Evolutionary conservation across 2,329 filamentous ascomycete species (phyloP), one percentile per base, ranked within the genome.

Genomic region (Fusarium subglutinans): DNA sequence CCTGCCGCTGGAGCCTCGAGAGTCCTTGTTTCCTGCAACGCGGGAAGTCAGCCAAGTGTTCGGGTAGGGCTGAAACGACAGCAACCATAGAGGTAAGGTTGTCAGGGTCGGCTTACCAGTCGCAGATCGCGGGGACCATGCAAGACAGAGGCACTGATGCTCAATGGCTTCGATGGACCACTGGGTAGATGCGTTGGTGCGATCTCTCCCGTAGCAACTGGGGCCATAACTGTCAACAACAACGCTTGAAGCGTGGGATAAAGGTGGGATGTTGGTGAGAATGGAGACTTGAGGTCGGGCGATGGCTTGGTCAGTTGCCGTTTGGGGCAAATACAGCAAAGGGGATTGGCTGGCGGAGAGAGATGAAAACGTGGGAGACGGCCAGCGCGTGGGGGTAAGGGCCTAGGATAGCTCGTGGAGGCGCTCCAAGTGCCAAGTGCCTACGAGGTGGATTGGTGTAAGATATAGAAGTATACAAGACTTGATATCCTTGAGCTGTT

Each of bases 181-280:
- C 81, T 79, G 80, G 84, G 82, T 80, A 84, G 79, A 76, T 85
- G 84, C 83, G 83, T 83, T 80, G 84, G 81, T 72, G 81, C 78
- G 68, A 79, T 80, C 76, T 86, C 84, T 77, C 80, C 79, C 73
- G 83, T 85, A 75, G 87, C 86, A 76, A 85, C 85, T 79, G 87
- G 87, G 77, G 86, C 86, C 87, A 88, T 88, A 58, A 73, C 81
- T 65, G 63, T 68, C 55, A 63, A 73, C 50, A 63, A 53, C 69
- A 62, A 74, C 63, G 71, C 66, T 70, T 66, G 87, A 72, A 91
- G 91, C 4, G 85, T 93, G 35, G 91, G 88, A 48, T 93, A 92
- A 91, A 14, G 85, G 84, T 87, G 87, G 26, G 85, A 80, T 81
- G 73, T 67, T 71, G 54, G 66, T 64, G 64, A 69, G 57, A 59